A percentile compares a stretch with the other conserved stretches of the same genome.
These are phyloP conservation scores for Phytophthora tentaculata DNA, from an alignment of 352 stramenopile genomes.

Conservation along the genomic window DNA sequence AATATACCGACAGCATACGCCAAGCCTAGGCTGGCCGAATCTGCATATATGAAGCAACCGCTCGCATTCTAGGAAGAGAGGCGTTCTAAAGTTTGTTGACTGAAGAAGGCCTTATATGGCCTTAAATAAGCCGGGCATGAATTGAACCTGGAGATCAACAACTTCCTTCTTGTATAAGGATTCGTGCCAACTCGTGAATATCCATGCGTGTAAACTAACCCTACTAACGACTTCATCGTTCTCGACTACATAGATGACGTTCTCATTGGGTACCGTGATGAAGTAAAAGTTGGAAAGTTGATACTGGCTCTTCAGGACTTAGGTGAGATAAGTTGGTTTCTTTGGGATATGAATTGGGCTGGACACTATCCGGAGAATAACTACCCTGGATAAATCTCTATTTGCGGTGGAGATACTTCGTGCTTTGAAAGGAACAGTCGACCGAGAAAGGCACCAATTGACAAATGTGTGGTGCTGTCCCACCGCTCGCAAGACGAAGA, in stretches of 20 bases:
- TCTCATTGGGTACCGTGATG: conserved; percentile 2
- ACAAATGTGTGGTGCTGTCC: conserved; percentile 1
- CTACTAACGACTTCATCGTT: conserved; percentile 1
- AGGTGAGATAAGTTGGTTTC: background rate
- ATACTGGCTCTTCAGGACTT: conserved; percentile 6
- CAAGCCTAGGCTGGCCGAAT: conserved; percentile 9
- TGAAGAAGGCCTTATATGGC: conserved; percentile 17
- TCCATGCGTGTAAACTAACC: conserved; percentile 6
- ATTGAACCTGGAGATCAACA: conserved; percentile 9
- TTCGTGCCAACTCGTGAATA: conserved; percentile 1
- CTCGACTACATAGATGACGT: conserved; percentile 15
- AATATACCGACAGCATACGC: conserved; percentile 10
- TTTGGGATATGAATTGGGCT: conserved; percentile 1
- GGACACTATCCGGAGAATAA: background rate
- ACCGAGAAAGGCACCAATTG: conserved; percentile 3
- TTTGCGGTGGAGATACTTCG: background rate
- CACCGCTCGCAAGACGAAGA: background rate
- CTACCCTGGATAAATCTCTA: background rate
- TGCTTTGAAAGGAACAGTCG: conserved; percentile 8
- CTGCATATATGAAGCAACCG: conserved; percentile 11
- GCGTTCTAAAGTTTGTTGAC: conserved; percentile 11
- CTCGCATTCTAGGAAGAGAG: conserved; percentile 15
- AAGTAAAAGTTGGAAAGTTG: background rate
- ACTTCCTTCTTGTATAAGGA: background rate
- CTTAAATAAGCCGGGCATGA: conserved; percentile 14